phyloP scores from a whole-genome alignment of 1,284 basidiomycete species.

The Gomphus bonarii region DNA sequence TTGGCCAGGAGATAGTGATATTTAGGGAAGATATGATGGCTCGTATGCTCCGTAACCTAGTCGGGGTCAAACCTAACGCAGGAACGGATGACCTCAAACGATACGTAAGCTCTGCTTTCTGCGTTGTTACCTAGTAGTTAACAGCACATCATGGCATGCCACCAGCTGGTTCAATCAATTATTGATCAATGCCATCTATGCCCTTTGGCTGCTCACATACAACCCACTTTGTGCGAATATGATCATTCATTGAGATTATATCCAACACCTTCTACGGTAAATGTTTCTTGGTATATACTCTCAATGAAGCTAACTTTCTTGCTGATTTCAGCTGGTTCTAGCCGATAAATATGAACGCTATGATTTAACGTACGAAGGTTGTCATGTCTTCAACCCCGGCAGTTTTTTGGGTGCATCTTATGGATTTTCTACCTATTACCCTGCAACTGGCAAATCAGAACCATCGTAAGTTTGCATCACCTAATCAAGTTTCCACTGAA shows the following conservation, averaged over 20 bases:
- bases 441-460: slow-evolving; percentile 65
- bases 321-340: slow-evolving; percentile 62
- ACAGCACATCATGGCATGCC: background rate
- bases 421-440: slow-evolving; percentile 83
- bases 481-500: background rate
- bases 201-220: slow-evolving; percentile 74
- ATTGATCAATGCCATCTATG: slow-evolving; percentile 88
- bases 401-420: slow-evolving; percentile 73
- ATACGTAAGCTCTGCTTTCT: slow-evolving; percentile 54
- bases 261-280: slow-evolving; percentile 85
- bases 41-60: slow-evolving; percentile 85
- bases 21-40: slow-evolving; percentile 93
- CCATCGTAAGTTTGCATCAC: slow-evolving; percentile 45
- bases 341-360: slow-evolving; percentile 97
- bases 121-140: background rate
- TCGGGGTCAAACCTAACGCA: slow-evolving; percentile 73
- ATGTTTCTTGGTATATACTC: slow-evolving; percentile 19
- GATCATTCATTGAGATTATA: slow-evolving; percentile 92
- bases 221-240: slow-evolving; percentile 85
- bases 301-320: slow-evolving; percentile 10
- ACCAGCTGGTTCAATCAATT: slow-evolving; percentile 84
- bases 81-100: slow-evolving; percentile 73
- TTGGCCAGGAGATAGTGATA: slow-evolving; percentile 92
- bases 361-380: slow-evolving; percentile 95
- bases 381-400: slow-evolving; percentile 98